Evolutionary conservation across 768 basidiomycete genomes (phyloP).

Genomic region (Leucogyrophana mollusca): DNA sequence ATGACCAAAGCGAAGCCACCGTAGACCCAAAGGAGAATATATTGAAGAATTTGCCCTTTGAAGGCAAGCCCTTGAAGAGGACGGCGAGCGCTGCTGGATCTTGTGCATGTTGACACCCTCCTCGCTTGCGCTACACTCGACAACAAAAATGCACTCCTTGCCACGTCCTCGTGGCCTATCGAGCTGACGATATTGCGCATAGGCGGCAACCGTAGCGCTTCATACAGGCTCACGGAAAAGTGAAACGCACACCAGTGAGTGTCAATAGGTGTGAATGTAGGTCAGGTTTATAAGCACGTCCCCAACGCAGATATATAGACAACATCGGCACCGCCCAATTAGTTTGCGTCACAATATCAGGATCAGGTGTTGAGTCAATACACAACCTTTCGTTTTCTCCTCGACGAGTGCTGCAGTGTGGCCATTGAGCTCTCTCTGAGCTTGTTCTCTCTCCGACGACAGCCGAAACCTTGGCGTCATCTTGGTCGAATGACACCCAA

Average conservation of each 20-base stretch:
- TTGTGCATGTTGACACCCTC: background rate
- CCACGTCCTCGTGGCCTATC: background rate
- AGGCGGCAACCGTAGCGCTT: background rate
- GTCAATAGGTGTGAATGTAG: background rate
- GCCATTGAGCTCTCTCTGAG: conserved; percentile 11
- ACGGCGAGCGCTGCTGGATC: background rate
- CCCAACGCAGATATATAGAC: background rate
- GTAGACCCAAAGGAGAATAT: conserved; percentile 1
- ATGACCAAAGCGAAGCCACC: background rate
- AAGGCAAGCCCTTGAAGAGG: background rate
- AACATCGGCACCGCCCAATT: background rate
- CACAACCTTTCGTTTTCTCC: conserved; percentile 2
- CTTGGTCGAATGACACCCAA: no score
- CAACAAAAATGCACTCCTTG: conserved; percentile 1
- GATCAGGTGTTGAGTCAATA: background rate
- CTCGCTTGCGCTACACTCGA: background rate
- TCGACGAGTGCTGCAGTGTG: conserved; percentile 10
- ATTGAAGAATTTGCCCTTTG: background rate
- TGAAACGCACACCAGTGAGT: conserved; percentile 1
- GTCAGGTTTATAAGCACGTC: background rate
- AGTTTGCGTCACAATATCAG: no score
- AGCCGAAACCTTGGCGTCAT: no score
- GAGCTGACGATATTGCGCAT: no score
- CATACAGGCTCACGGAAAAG: background rate
- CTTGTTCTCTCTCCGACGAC: conserved; percentile 5